Base-by-base conservation (phyloP, 2,329 filamentous ascomycete species). In the Laburnicola sp. region DNA sequence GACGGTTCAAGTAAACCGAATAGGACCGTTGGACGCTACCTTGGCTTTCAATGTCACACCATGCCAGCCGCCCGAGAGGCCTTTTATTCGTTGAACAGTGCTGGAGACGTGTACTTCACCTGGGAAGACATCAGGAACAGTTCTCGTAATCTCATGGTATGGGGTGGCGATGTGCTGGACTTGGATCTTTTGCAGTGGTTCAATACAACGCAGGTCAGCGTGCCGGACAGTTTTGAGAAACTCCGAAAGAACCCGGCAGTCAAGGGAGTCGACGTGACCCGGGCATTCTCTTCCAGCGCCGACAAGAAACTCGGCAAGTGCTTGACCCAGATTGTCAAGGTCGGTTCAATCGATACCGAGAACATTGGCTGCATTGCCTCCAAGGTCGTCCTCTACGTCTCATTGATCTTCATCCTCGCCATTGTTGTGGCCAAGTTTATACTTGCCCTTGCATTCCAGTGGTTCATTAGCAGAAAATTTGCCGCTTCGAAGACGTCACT, bases 351-450 rank as follows among this genome's bases (percentile, higher is more conserved):
- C 53, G 95, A 99, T 66, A 97, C 94, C 0, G 92, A 96, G 64
- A 96, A 90, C 5, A 89, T 99, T 42, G 94, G 94, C 11, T 99
- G 94, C 76, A 99, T 99, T 71, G 94, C 94, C 2, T 96, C 93
- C 58, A 89, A 96, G 75, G 92, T 99, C 25, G 94, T 99, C 3
- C 85, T 99, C 37, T 99, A 99, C 69, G 86, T 96, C 45, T 95
- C 93, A 3, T 79, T 99, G 57, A 85, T 88, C 47, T 89, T 99
- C 73, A 99, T 99, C 75, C 76, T 99, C 53, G 86, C 91, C 3
- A 91, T 99, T 45, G 95, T 99, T 4, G 69, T 83, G 11, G 83
- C 88, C 56, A 93, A 96, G 60, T 99, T 99, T 68, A 69, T 87
- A n/a, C 82, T 99, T 45, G 94, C 94, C 8, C 70, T 97, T 38